Evolutionary conservation across 2,329 filamentous ascomycete genomes (phyloP).

Genomic region (Fusarium proliferatum): DNA sequence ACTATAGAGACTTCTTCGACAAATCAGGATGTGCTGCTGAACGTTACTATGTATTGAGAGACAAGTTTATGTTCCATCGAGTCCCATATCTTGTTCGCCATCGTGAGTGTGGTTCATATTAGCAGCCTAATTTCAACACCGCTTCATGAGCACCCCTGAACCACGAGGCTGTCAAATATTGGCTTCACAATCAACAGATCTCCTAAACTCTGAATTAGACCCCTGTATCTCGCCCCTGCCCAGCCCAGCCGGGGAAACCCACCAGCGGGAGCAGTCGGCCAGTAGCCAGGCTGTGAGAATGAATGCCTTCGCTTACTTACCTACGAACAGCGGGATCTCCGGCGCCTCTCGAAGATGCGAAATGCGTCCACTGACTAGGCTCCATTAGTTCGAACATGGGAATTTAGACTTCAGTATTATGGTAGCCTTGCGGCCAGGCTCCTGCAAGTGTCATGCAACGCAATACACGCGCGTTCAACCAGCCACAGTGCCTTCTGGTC

Average conservation of each 20-base stretch:
- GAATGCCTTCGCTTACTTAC: constrained; percentile 34
- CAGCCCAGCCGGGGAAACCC: constrained; percentile 37
- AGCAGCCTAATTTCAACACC: constrained; percentile 14
- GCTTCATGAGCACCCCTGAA: constrained; percentile 16
- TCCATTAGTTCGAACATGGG: constrained; percentile 23
- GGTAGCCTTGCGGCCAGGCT: constrained; percentile 37
- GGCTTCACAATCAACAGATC: constrained; percentile 35
- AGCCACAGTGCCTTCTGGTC: constrained; percentile 6
- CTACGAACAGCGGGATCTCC: constrained; percentile 30
- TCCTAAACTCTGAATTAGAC: constrained; percentile 32
- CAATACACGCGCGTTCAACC: constrained; percentile 33
- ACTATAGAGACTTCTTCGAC: constrained; percentile 9
- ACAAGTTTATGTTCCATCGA: neutral
- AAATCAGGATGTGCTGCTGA: constrained; percentile 21
- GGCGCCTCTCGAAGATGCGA: constrained; percentile 29
- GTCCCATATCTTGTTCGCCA: neutral
- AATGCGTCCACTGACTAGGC: constrained; percentile 35
- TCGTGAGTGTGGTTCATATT: neutral
- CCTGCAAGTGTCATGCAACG: constrained; percentile 24
- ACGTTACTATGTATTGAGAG: neutral
- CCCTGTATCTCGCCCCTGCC: constrained; percentile 32
- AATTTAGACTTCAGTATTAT: constrained; percentile 11
- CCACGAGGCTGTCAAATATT: constrained; percentile 16
- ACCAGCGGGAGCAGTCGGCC: constrained; percentile 29
- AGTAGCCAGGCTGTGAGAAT: constrained; percentile 33